Conservation (phyloP, 1,139 yeast genomes). For the Yamadazyma mexicana region DNA sequence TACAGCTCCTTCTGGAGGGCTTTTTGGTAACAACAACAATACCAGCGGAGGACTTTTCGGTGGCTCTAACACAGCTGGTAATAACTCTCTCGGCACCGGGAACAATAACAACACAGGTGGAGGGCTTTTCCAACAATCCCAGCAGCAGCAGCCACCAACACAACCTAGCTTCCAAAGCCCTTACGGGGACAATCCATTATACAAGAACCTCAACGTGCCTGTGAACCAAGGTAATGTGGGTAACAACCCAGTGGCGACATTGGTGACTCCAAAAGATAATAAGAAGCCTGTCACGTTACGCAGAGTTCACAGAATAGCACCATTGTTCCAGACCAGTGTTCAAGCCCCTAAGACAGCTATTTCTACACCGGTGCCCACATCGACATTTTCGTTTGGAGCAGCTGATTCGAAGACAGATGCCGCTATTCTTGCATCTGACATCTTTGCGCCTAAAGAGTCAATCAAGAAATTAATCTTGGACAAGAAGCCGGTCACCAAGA, state of each 20-base stretch:
- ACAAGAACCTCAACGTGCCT: slow-evolving; percentile 40
- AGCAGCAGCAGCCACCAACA: slow-evolving; percentile 26
- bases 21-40: slow-evolving; percentile 26
- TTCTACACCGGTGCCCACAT: slow-evolving; percentile 4
- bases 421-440: slow-evolving; percentile 69
- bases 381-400: slow-evolving; percentile 17
- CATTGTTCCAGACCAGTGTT: slow-evolving; percentile 32
- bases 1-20: slow-evolving; percentile 28
- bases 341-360: slow-evolving; percentile 8
- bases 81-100: slow-evolving; percentile 21
- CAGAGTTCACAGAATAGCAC: slow-evolving; percentile 63
- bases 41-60: slow-evolving; percentile 38
- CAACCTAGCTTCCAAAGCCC: slow-evolving; percentile 56
- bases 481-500: slow-evolving; percentile 22
- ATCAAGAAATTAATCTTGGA: slow-evolving; percentile 60
- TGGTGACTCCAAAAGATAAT: slow-evolving; percentile 39
- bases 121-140: slow-evolving; percentile 28
- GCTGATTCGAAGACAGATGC: slow-evolving; percentile 27
- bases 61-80: slow-evolving; percentile 16
- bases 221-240: slow-evolving; percentile 13
- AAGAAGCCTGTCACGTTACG: slow-evolving; percentile 59
- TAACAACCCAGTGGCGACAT: slow-evolving; percentile 51
- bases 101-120: slow-evolving; percentile 9
- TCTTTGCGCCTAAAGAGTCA: slow-evolving; percentile 65
- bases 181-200: slow-evolving; percentile 69